Base-by-base conservation (phyloP, 164 flowering plant species). In the Piper longum region DNA sequence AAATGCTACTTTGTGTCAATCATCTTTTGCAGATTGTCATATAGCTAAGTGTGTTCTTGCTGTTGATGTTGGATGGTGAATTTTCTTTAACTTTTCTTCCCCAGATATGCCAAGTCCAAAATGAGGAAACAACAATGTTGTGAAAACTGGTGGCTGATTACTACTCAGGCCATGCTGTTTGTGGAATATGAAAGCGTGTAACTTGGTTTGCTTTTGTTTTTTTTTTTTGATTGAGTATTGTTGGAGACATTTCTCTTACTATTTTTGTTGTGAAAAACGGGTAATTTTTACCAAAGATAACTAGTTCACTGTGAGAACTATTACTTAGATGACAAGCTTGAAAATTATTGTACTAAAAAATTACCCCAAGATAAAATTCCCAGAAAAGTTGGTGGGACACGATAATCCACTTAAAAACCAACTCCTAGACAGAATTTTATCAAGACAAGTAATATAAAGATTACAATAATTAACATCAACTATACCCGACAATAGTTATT, bases 101-200 rank as follows among this genome's bases (percentile, higher is more conserved):
- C 42, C 74, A 88, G 96, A 74, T 89, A 85, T 55, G 78, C 78
- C n/a, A 75, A 68, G 62, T 72, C 78, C 51, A 75, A 75, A 60
- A 75, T 75, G 78, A 72, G 73, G 62, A 75, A 75, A 16, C 7
- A 40, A 7, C 62, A 71, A 65, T 43, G 56, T 19, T 7, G 17
- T 41, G 45, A 59, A 41, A 36, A 1, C 36, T 18, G 42, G 59
- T n/a, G 18, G 41, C 42, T 19, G 61, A 18, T 26, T 26, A 26
- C 2, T 26, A 26, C 36, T 26, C 36, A 26, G 36, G 36, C 36
- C 36, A 26, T 16, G n/a, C 57, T 55, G 57, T 13, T 55, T 55
- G 7, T 55, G 1, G 19, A 16, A 55, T 16, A 16, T 55, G 7
- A 26, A 55, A 55, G 4, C 19, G 57, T 16, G n/a, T 16, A 55